Percentiles rank a stretch among this genome's conserved stretches.
These are phyloP conservation scores for Elsinoe batatas DNA, from an alignment of 2,329 filamentous ascomycete species.

Conservation along the genomic window DNA sequence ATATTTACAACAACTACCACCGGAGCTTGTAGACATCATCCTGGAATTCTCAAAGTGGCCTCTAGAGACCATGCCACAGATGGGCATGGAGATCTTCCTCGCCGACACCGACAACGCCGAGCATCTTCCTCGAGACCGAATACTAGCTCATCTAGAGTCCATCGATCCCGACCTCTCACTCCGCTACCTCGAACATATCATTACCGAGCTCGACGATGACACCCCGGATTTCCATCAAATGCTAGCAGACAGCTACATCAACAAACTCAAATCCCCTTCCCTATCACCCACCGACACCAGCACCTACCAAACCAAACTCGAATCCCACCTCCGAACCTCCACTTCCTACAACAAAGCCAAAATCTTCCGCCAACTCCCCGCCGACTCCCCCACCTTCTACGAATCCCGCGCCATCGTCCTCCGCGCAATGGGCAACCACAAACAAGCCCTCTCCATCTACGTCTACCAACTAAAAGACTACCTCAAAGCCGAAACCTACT, in stretches of 20 bases:
- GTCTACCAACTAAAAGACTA: conserved; percentile 89
- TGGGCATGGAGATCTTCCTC: conserved; percentile 87
- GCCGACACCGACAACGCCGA: conserved; percentile 94
- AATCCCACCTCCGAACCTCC: conserved; percentile 66
- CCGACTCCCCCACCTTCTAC: conserved; percentile 74
- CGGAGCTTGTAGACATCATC: conserved; percentile 81
- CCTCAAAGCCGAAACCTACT: conserved; percentile 92
- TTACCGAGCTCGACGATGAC: conserved; percentile 73
- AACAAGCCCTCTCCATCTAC: conserved; percentile 92
- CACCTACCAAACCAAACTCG: conserved; percentile 43
- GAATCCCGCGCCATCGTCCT: conserved; percentile 85
- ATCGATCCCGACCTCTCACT: conserved; percentile 65
- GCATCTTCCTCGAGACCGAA: conserved; percentile 65
- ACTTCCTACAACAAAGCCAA: conserved; percentile 57
- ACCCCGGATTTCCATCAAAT: conserved; percentile 81
- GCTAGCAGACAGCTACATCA: conserved; percentile 63
- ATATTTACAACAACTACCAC: conserved; percentile 81
- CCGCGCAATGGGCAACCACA: conserved; percentile 90
- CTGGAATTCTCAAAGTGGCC: conserved; percentile 90
- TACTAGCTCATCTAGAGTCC: conserved; percentile 61
- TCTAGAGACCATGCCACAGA: conserved; percentile 56
- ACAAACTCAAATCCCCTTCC: conserved; percentile 34
- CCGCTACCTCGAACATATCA: conserved; percentile 81
- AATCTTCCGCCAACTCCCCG: conserved; percentile 67
- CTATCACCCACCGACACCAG: conserved; percentile 25